Conservation (phyloP, 495 filamentous ascomycete genomes). For the Geoglossum glabrum region DNA sequence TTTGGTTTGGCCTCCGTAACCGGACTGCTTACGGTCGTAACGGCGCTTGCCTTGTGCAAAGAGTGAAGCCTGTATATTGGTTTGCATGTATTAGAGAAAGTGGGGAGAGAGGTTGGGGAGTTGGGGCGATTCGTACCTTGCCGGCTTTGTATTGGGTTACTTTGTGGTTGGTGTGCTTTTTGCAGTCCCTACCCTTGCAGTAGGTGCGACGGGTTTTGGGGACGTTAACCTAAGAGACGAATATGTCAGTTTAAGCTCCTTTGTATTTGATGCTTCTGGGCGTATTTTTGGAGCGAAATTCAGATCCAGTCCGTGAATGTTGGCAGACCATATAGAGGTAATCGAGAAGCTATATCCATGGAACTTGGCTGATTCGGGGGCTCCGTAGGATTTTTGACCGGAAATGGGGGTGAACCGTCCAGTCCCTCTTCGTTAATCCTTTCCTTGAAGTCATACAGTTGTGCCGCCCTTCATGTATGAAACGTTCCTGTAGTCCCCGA, state of each 20-base stretch:
- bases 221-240: conserved; percentile 47
- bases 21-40: conserved; percentile 99
- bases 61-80: conserved; percentile 47
- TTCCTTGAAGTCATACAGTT: no score
- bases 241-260: background rate
- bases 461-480: no score
- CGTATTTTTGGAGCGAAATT: background rate
- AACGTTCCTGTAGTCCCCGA: no score
- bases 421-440: background rate
- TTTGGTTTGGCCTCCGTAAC: conserved; percentile 99
- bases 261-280: background rate
- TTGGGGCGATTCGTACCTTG: conserved; percentile 35
- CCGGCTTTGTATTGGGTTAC: conserved; percentile 95
- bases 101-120: background rate
- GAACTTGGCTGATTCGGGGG: no score
- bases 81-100: background rate
- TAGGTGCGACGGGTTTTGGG: conserved; percentile 82
- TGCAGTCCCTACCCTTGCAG: conserved; percentile 89
- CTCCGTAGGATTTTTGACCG: no score
- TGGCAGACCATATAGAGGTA: background rate
- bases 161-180: conserved; percentile 86
- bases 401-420: background rate
- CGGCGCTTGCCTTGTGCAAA: conserved; percentile 98
- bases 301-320: background rate
- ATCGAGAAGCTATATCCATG: no score